Base-by-base conservation (phyloP, 108 stramenopile species). In the Mediolabrus comicus region DNA sequence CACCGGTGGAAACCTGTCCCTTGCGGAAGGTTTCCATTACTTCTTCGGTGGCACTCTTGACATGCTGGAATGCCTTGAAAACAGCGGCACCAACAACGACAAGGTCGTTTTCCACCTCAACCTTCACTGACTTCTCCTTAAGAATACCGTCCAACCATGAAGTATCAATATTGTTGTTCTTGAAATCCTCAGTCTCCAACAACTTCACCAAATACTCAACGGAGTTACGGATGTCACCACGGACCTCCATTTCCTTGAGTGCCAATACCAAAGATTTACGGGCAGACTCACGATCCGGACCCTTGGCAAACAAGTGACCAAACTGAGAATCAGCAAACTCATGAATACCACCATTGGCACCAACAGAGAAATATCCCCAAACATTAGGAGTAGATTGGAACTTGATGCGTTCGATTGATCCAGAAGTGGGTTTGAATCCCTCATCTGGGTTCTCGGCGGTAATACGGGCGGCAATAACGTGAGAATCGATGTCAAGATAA, bases 361-460 rank as follows among this genome's bases (percentile, higher is more conserved):
- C 97, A 53, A 98, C 96, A 32, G 87, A 87, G 83, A 98, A 98
- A 80, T 98, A 98, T 59, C 98, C 98, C 98, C 98, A 98, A 26
- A 97, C 97, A 71, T 88, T 88, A 22, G 88, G 83, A 11, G 97
- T 97, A 27, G 98, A 97, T 79, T 97, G 98, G 88, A 98, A 98
- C 90, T 97, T 97, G 81, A 98, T 96, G 24, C 97, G 91, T 71
- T 97, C 96, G 62, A 98, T 96, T 22, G 82, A 84, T 59, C 98
- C 98, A 26, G 97, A 95, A 13, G 98, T 97, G 51, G 98, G 98
- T 86, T 98, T 97, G 90, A 98, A 98, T 63, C 97, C 96, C 76
- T 97, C 98, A 74, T 98, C 98, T 22, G 98, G 98, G 76, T 98
- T 98, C 69, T 98, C 98, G 38, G 98, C 98, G 32, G 98, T 98